Evolutionary conservation across 306 rosid genomes (phyloP).

Genomic region (Luffa aegyptiaca): DNA sequence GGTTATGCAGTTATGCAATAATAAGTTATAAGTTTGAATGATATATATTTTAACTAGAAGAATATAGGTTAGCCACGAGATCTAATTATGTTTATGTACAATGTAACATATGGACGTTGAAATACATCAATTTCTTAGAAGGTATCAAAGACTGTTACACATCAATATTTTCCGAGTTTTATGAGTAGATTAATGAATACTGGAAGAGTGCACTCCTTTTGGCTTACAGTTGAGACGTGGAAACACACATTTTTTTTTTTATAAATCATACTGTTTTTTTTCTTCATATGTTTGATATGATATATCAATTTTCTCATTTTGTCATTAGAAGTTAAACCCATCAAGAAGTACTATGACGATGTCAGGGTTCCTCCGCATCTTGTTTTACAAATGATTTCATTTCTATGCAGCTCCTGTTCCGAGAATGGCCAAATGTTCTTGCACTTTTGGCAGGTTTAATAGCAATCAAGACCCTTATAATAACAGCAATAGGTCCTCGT

Average conservation of each 20-base stretch:
- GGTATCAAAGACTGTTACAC: neutral
- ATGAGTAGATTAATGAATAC: neutral
- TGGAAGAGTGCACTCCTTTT: neutral
- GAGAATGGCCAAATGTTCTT: constrained; percentile 99
- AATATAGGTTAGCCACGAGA: neutral
- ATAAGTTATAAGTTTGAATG: neutral
- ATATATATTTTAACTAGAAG: neutral
- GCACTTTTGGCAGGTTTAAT: constrained; percentile 88
- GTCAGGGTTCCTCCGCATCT: neutral
- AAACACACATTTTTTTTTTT: neutral
- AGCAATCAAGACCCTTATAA: constrained; percentile 83
- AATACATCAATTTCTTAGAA: neutral
- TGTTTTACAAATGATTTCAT: constrained; percentile 1
- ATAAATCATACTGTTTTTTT: neutral
- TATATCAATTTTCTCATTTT: neutral
- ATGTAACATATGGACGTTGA: neutral
- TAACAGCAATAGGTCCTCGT: constrained; percentile 95
- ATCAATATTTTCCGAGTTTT: neutral
- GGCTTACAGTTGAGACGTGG: neutral
- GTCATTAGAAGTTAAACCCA: neutral
- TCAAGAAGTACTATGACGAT: neutral
- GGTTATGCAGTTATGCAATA: neutral
- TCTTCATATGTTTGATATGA: neutral
- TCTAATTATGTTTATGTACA: neutral
- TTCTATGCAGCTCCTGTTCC: constrained; percentile 66